A percentile compares a stretch with the other conserved stretches of the same genome.
These are phyloP conservation scores for Teratosphaeria zuluensis DNA, from an alignment of 2,329 filamentous ascomycete species.

Conservation along the genomic window DNA sequence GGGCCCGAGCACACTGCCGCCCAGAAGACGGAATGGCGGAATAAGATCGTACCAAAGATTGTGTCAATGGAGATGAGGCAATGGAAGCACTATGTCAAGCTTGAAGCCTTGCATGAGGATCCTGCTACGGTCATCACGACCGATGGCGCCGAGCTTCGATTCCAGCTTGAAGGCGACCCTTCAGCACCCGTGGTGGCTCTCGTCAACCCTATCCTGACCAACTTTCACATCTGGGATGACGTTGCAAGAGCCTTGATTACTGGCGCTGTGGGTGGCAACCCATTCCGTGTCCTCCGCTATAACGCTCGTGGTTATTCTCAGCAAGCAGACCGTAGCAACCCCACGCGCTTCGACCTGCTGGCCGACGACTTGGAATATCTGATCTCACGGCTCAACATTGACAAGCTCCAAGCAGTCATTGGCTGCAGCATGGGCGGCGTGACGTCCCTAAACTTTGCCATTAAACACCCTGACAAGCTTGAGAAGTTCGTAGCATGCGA, in stretches of 20 bases:
- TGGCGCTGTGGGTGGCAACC: conserved; percentile 43
- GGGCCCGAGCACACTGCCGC: conserved; percentile 56
- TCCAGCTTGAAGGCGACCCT: conserved; percentile 64
- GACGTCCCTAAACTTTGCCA: conserved; percentile 62
- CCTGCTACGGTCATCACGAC: conserved; percentile 60
- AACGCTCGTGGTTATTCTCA: conserved; percentile 59
- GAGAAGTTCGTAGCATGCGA: conserved; percentile 62
- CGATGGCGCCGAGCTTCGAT: conserved; percentile 61
- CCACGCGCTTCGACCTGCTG: conserved; percentile 52
- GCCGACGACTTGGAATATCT: conserved; percentile 58
- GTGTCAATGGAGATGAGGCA: conserved; percentile 48
- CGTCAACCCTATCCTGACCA: conserved; percentile 70
- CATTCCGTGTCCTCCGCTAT: conserved; percentile 68
- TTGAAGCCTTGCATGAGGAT: conserved; percentile 51
- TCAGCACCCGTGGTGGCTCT: conserved; percentile 64
- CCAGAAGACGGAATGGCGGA: conserved; percentile 52
- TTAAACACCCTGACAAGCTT: conserved; percentile 53
- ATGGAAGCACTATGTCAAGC: conserved; percentile 69
- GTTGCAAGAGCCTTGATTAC: conserved; percentile 53
- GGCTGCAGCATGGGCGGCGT: conserved; percentile 77
- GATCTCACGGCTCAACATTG: conserved; percentile 59
- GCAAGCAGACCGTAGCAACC: conserved; percentile 28
- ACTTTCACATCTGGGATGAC: conserved; percentile 70
- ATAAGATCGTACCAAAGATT: conserved; percentile 49
- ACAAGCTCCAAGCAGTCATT: conserved; percentile 55